Base-by-base conservation (phyloP, 306 rosid genomes). In the Quercus robur region DNA sequence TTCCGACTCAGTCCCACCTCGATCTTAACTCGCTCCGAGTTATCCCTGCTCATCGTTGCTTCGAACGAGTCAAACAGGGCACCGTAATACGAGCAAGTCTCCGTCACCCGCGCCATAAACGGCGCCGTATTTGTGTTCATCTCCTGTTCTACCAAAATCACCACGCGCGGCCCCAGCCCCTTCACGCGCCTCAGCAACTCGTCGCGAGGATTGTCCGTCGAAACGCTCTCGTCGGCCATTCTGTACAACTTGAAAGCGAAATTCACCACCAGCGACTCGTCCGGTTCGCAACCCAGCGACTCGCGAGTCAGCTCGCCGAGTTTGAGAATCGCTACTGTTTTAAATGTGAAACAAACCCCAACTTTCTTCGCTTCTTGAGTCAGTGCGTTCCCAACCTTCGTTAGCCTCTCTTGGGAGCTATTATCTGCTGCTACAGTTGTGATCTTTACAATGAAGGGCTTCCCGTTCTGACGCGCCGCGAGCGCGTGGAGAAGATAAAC, bases 161-260 rank as follows among this genome's bases (percentile, higher is more conserved):
- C 96, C 64, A 95, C 92, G n/a, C 87, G 75, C 44, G 98, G 99
- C 0, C 82, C 59, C 26, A 93, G 38, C 0, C 80, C 78, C 76
- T 90, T 95, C 81, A 95, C 96, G 74, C 98, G 91, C 85, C 99
- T 84, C 9, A 95, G 84, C 4, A 95, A 93, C 62, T 89, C 91
- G 81, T 95, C 99, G 0, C 99, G 88, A 3, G 90, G 97, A 14
- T 95, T 95, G n/a, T 95, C 99, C 6, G 89, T 89, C 0, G 96
- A 90, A 7, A 95, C 99, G 88, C 99, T 95, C 85, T 95, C 99
- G 75, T 95, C 99, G 0, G 99, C 87, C 84, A 89, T 89, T 62
- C 88, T 84, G 66, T 70, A 86, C 80, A 95, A 6, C 71, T 83
- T 91, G 88, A 90, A 95, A 5, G 98, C 96, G 63, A 95, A 88